phyloP scores from a whole-genome alignment of 208 protist genomes.

The Herpetomonas tarakana region DNA sequence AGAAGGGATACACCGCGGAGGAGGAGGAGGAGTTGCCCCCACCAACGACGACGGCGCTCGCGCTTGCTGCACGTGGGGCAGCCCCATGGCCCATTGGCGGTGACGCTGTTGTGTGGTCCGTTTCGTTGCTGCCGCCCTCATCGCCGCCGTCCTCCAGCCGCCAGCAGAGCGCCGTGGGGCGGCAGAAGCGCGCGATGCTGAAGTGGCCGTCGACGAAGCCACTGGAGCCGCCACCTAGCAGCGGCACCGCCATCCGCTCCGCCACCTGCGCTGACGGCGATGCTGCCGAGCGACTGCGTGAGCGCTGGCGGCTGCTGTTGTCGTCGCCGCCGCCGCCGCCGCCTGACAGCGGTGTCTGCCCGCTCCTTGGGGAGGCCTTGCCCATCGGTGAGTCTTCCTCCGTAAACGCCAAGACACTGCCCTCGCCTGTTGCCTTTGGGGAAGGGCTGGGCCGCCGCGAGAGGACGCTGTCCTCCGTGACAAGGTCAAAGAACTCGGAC shows the following conservation, averaged over 20 bases:
- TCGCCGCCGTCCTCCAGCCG: slow-evolving; percentile 26
- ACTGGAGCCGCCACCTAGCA: slow-evolving; percentile 34
- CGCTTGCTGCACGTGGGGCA: neutral
- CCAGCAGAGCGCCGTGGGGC: slow-evolving; percentile 73
- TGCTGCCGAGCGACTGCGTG: slow-evolving; percentile 11
- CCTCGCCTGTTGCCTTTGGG: neutral
- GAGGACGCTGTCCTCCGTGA: slow-evolving; percentile 6
- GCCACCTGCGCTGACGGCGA: slow-evolving; percentile 17
- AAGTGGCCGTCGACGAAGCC: slow-evolving; percentile 78
- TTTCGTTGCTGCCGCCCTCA: neutral
- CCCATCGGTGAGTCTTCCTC: no score
- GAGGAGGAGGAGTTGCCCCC: slow-evolving; percentile 2
- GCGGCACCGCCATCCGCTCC: slow-evolving; percentile 19
- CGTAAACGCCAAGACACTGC: neutral
- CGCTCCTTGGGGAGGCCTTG: no score
- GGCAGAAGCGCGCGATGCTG: slow-evolving; percentile 53
- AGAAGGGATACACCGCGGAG: neutral
- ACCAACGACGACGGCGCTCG: neutral
- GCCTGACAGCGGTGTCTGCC: neutral
- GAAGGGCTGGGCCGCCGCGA: neutral
- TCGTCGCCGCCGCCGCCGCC: neutral
- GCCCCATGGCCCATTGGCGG: no score
- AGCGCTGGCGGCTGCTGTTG: no score
- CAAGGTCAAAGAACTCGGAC: slow-evolving; percentile 9
- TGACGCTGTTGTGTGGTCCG: neutral